Base-by-base conservation (phyloP, 1,139 yeast species). In the Lodderomyces pseudojiufengensis region DNA sequence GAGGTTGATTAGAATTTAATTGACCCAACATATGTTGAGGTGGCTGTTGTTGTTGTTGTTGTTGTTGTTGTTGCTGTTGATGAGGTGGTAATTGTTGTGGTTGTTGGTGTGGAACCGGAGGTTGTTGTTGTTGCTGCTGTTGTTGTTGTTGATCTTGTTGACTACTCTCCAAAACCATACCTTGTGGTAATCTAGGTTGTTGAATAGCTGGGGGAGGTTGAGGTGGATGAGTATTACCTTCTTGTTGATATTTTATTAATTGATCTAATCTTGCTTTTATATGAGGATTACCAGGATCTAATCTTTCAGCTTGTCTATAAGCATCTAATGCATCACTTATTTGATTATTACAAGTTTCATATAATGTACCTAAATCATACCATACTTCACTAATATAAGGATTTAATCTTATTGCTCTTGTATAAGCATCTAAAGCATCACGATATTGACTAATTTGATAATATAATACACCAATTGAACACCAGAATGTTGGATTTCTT, bases 401-500 rank as follows among this genome's bases (percentile, higher is more conserved):
- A 52, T 92, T 92, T 50, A 92, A 75, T 49, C 97, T 74, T 44
- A 92, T 92, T 10, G 98, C 98, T 42, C 98, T 73, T 6, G 97
- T 88, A 63, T 92, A 92, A 11, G 98, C 98, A 58, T 92, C 98
- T 47, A 92, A 72, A 4, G 98, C 98, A 57, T 92, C 98, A 40
- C 96, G 76, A 64, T 86, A 92, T 63, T 92, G 98, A 39, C 94
- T 80, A 43, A 92, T 90, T 62, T 92, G 97, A 61, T 90, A 92
- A 65, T 92, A 92, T 43, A 92, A 72, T 9, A 92, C 97, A 57
- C 98, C 98, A 55, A 92, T 92, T 22, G 96, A 87, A 60, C 98
- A 92, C 98, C 98, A 92, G 66, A 92, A 92, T 2, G 97, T 92
- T 39, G 98, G 97, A 59, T 92, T 92, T 55, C 97, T 76, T 23